phyloP scores from a whole-genome alignment of 257 asterid species.

The Forsythia viridissima region DNA sequence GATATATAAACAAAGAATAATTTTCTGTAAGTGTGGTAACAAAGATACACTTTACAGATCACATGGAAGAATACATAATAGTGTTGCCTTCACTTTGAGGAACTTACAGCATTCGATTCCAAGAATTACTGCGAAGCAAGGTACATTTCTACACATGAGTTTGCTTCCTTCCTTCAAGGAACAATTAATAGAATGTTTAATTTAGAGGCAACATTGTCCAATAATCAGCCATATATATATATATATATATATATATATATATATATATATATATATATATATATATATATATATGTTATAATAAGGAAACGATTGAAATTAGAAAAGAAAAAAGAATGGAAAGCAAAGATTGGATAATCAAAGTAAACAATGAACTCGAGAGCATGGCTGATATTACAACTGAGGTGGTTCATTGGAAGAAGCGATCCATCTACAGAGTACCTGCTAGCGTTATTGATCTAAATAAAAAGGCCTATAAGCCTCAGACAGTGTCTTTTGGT shows the following conservation, averaged over 20 bases:
- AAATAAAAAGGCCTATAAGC: constrained; percentile 28
- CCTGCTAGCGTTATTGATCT: constrained; percentile 22
- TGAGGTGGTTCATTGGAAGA: constrained; percentile 23
- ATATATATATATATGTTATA: no score
- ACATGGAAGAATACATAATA: no score
- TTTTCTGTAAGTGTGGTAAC: no score
- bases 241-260: no score
- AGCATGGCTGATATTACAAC: no score
- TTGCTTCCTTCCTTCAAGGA: not conserved
- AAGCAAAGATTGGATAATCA: constrained; percentile 25
- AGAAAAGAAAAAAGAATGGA: not conserved
- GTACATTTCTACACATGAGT: not conserved
- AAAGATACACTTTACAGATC: no score
- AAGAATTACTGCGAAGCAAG: not conserved
- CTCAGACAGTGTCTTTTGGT: constrained; percentile 31
- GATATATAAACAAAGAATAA: no score
- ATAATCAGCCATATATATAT: no score
- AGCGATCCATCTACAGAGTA: constrained; percentile 29
- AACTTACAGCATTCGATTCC: not conserved
- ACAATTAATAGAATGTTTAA: not conserved
- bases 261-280: no score
- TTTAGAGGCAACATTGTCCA: not conserved
- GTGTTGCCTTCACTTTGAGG: not conserved
- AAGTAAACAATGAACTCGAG: constrained; percentile 18
- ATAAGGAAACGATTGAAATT: not conserved